phyloP scores from a whole-genome alignment of 1,284 basidiomycete genomes.

The Tranzscheliella williamsii region DNA sequence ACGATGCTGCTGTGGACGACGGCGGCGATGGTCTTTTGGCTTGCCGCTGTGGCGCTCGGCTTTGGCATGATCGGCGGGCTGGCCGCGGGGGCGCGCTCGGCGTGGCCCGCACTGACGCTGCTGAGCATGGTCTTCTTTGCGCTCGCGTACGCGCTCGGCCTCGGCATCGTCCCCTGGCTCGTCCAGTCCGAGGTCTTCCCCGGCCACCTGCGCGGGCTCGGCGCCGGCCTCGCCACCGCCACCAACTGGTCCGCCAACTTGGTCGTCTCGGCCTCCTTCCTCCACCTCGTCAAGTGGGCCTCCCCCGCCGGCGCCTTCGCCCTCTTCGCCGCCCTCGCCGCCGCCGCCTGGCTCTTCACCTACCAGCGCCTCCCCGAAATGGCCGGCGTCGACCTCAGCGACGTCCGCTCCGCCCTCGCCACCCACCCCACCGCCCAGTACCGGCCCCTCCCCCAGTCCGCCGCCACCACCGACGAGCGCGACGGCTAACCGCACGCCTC shows the following conservation, averaged over 20 bases:
- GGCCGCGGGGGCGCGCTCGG: neutral
- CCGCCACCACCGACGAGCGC: neutral
- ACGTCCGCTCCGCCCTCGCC: no score
- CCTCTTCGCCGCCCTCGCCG: conserved; percentile 32
- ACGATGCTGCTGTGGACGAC: conserved; percentile 48
- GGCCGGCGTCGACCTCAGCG: conserved; percentile 28
- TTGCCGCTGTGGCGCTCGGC: neutral
- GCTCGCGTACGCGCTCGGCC: conserved; percentile 47
- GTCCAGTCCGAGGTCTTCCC: conserved; percentile 49
- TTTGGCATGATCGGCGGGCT: neutral
- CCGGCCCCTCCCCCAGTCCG: no score
- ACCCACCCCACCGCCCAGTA: no score
- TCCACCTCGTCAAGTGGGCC: conserved; percentile 36
- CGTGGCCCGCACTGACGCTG: conserved; percentile 40
- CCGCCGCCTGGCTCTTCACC: conserved; percentile 40
- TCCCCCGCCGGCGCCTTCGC: conserved; percentile 38
- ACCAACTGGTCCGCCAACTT: conserved; percentile 45
- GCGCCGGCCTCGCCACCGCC: conserved; percentile 41
- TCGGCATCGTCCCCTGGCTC: conserved; percentile 52
- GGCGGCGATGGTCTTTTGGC: conserved; percentile 21
- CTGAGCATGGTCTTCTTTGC: conserved; percentile 36
- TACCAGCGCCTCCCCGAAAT: conserved; percentile 43
- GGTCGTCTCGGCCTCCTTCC: conserved; percentile 32
- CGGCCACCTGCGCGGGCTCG: conserved; percentile 29
- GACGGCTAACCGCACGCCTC: no score